Percentiles rank a stretch among this genome's conserved stretches.
phyloP scores from a whole-genome alignment of 352 stramenopile species.

The Paralagenidium karlingii region DNA sequence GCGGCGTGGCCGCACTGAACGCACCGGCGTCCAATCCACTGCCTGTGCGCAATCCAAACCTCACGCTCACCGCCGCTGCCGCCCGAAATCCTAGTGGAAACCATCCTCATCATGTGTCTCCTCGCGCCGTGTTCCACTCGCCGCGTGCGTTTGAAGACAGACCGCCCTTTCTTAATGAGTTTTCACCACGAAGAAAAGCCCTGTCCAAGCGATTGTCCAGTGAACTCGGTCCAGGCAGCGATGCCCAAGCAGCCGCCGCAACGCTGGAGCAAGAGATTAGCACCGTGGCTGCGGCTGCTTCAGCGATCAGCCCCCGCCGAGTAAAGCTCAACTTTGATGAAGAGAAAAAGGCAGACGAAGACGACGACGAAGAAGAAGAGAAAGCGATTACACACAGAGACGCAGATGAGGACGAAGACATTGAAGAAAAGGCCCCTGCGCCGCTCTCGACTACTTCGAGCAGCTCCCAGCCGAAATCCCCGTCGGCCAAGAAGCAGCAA shows the following conservation, averaged over 20 bases:
- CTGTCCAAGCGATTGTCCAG: slow-evolving; percentile 10
- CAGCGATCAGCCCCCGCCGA: no score
- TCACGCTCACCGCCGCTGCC: no score
- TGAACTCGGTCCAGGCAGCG: no score
- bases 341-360: slow-evolving; percentile 3
- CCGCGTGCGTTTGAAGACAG: slow-evolving; percentile 27
- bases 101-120: slow-evolving; percentile 17
- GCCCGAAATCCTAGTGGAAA: no score
- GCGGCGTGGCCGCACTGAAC: neutral
- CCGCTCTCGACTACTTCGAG: neutral
- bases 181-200: slow-evolving; percentile 44
- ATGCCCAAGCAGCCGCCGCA: neutral
- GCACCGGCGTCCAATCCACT: slow-evolving; percentile 1
- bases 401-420: slow-evolving; percentile 12
- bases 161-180: slow-evolving; percentile 22
- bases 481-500: no score
- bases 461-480: no score
- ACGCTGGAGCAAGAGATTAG: slow-evolving; percentile 6
- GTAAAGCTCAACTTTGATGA: slow-evolving; percentile 16
- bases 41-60: neutral
- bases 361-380: slow-evolving; percentile 23
- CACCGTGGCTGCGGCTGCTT: no score
- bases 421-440: slow-evolving; percentile 1
- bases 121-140: slow-evolving; percentile 49
- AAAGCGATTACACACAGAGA: slow-evolving; percentile 11